Percentiles rank a stretch among this genome's conserved stretches.
Conservation (phyloP, 805 yeast species). For the Saturnispora dispora region DNA sequence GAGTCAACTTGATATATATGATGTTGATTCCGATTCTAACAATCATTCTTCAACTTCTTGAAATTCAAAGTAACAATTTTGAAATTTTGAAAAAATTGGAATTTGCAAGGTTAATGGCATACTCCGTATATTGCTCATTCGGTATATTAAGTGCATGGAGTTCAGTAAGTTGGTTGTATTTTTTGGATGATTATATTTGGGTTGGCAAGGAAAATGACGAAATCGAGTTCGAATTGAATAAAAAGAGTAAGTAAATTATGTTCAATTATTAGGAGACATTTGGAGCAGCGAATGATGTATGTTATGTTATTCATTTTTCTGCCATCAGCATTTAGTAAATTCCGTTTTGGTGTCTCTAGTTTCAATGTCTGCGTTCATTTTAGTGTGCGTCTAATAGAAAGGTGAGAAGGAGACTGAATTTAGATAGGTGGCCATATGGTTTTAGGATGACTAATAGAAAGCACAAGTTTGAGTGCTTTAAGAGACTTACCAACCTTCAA, state of each 20-base stretch:
- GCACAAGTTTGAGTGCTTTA: no score
- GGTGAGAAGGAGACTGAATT: no score
- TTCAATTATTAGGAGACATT: not conserved
- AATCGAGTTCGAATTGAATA: not conserved
- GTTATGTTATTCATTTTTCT: no score
- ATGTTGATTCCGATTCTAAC: constrained; percentile 62
- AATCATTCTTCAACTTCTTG: constrained; percentile 34
- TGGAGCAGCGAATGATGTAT: not conserved
- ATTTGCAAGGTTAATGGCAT: constrained; percentile 69
- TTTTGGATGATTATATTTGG: constrained; percentile 73
- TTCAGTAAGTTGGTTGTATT: constrained; percentile 81
- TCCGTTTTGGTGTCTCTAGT: no score
- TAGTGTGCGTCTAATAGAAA: no score
- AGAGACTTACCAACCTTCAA: no score
- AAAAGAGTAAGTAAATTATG: not conserved
- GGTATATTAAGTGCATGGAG: constrained; percentile 86
- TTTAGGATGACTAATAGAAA: no score
- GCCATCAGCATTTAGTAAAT: no score
- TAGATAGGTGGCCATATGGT: no score
- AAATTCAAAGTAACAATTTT: constrained; percentile 47
- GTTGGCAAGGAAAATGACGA: constrained; percentile 18
- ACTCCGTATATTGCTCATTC: constrained; percentile 76
- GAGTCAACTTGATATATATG: constrained; percentile 58
- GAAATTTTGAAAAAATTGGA: constrained; percentile 50
- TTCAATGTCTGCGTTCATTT: no score